Evolutionary conservation across 2,329 filamentous ascomycete species (phyloP), one percentile per base, ranked within the genome.

Genomic region (Epichloe baconii): DNA sequence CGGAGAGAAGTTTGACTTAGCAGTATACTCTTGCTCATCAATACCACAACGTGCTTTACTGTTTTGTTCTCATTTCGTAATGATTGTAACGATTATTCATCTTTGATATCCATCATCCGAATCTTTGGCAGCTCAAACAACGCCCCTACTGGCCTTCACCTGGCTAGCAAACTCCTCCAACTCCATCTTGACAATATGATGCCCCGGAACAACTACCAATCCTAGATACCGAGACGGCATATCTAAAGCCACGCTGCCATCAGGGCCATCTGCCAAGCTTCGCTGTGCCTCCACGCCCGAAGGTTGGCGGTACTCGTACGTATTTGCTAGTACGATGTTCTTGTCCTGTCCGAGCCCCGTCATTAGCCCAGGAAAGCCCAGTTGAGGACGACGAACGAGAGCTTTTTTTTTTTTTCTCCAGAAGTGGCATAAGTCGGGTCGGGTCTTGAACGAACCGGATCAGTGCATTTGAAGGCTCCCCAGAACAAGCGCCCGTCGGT

Each of bases 401-500:
- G 26, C 26, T 26, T 26, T 10, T 4, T 26, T 8, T 7, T 31
- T 31, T 31, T 7, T 7, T 26, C 19, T 31, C 26, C 26, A 10
- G 3, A 31, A 31, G 10, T 31, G 26, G 31, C 31, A 31, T 4
- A 11, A 1, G 31, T 31, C 31, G 8, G 31, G 26, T 31, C 26
- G 8, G 31, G 31, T 31, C 31, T 31, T 31, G n/a, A 37, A 74
- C 78, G 48, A 71, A 94, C 89, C 53, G 85, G 82, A 72, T 98
- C 93, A 34, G 90, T 96, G 72, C 93, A 98, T 69, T 94, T 96
- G 70, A 98, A 86, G 56, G 82, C 77, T 19, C 93, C 93, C 51
- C 89, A 80, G 67, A 97, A 98, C 66, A 95, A 82, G 54, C 93
- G 86, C 15, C 80, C 81, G 64, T 97, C 91, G 4, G 82, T 86